Percentiles rank a stretch among this genome's conserved stretches.
Evolutionary conservation across 176 grass and related monocot genomes (phyloP).

Genomic region (Oryza nivara): DNA sequence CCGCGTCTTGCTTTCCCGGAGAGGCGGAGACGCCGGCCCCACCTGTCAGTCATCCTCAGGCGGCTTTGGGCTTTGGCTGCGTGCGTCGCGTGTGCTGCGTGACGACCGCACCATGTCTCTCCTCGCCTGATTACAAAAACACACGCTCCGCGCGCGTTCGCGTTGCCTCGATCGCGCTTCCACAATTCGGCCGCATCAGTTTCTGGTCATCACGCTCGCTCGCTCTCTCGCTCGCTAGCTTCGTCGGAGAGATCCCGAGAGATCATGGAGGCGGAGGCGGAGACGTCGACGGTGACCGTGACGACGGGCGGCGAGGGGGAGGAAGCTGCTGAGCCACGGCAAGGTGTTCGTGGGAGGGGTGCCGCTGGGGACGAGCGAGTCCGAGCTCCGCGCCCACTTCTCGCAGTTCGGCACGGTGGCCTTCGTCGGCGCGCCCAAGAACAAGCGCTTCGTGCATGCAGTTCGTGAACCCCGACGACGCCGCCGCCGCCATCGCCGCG

Average conservation of each 20-base stretch:
- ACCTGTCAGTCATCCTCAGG: background rate
- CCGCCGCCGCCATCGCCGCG: slow-evolving; percentile 22
- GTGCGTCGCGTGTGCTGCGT: no score
- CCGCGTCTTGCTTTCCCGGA: no score
- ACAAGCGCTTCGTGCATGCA: slow-evolving; percentile 31
- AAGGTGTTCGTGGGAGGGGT: slow-evolving; percentile 53
- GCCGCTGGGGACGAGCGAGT: background rate
- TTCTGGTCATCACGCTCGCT: no score
- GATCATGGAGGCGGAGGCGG: no score
- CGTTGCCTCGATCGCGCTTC: background rate
- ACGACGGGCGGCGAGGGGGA: background rate
- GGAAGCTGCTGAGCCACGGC: background rate
- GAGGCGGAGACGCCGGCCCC: no score
- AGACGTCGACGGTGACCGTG: no score
- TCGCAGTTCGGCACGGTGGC: slow-evolving; percentile 13
- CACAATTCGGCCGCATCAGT: background rate
- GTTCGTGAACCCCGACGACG: slow-evolving; percentile 5
- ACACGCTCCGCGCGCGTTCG: no score
- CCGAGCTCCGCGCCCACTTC: slow-evolving; percentile 31
- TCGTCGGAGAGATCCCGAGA: no score
- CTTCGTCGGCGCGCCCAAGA: slow-evolving; percentile 4
- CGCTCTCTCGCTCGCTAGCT: no score
- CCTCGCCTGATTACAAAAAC: no score
- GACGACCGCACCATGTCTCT: background rate
- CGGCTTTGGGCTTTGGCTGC: no score